Evolutionary conservation across 139 green algal genomes (phyloP), one percentile per base, ranked within the genome.

Genomic region (Coccomyxa sp.): DNA sequence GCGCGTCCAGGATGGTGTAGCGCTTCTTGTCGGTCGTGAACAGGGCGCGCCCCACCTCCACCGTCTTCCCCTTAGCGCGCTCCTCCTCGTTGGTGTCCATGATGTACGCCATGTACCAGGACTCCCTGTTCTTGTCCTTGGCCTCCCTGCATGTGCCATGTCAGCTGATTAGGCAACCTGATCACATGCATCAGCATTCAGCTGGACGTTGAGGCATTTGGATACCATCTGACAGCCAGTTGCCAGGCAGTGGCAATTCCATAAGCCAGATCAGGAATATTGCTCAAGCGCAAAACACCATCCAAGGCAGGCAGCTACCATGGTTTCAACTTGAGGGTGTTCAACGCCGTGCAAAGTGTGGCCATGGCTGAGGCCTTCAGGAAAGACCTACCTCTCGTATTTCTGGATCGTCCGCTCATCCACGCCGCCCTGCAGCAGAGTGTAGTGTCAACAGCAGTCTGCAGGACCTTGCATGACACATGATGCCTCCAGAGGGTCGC

Each of bases 81-180:
- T 99, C 97, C 88, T 99, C 97, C 81, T 99, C 95, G 75, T 99
- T 99, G 55, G 95, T 99, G 87, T 99, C 97, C 97, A 99, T 99
- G 90, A 99, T 99, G 87, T 99, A 99, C 0, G 97, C 97, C 91
- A 97, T 97, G 87, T 97, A 97, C 95, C 97, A 99, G 41, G 85
- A 93, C 85, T 99, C 96, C 14, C 95, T 88, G 87, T 98, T 99
- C 90, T 99, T 99, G 76, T 99, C 96, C 87, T 99, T 98, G n/a
- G 96, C 96, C 86, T 99, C 96, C 10, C 85, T 84, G 78, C 82
- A 70, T 8, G 2, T 0, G 29, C 12, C 39, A 77, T 68, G 39
- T 1, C 44, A 77, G 44, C 44, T 41, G 39, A 18, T 33, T 73
- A 36, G 54, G 36, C 58, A 1, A 24, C 7, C 69, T 44, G 69